A percentile compares a stretch with the other conserved stretches of the same genome.
phyloP scores from a whole-genome alignment of 164 flowering plant species.

The Magnolia sinica region DNA sequence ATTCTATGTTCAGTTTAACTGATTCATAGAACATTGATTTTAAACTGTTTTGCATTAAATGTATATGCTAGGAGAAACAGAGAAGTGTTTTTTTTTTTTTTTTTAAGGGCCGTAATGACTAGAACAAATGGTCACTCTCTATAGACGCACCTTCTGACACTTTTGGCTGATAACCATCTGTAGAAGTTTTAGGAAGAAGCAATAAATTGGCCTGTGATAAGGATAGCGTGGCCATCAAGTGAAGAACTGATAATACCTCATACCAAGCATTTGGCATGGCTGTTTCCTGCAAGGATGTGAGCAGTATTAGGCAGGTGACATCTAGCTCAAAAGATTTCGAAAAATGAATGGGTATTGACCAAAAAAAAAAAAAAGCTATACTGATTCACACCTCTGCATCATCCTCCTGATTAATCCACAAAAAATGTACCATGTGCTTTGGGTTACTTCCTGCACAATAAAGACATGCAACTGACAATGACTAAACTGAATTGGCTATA shows the following conservation, averaged over 20 bases:
- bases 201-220: slow-evolving; percentile 81
- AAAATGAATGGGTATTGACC: not conserved
- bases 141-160: slow-evolving; percentile 73
- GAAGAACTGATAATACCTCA: slow-evolving; percentile 87
- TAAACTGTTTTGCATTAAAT: no score
- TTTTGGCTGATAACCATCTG: slow-evolving; percentile 88
- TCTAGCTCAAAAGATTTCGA: not conserved
- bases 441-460: slow-evolving; percentile 60
- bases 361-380: not conserved
- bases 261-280: slow-evolving; percentile 86
- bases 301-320: not conserved
- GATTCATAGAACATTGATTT: not conserved
- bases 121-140: not conserved
- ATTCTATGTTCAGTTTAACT: not conserved
- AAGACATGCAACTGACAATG: slow-evolving; percentile 16
- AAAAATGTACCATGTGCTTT: slow-evolving; percentile 71
- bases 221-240: slow-evolving; percentile 82
- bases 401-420: slow-evolving; percentile 95
- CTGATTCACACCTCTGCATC: slow-evolving; percentile 59
- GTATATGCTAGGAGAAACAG: not conserved
- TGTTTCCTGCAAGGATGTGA: slow-evolving; percentile 62
- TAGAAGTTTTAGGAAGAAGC: slow-evolving; percentile 82
- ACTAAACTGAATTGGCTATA: not conserved
- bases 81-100: not conserved
- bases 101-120: not conserved